Evolutionary conservation across 768 basidiomycete genomes (phyloP).

Genomic region (Tremella fuciformis): DNA sequence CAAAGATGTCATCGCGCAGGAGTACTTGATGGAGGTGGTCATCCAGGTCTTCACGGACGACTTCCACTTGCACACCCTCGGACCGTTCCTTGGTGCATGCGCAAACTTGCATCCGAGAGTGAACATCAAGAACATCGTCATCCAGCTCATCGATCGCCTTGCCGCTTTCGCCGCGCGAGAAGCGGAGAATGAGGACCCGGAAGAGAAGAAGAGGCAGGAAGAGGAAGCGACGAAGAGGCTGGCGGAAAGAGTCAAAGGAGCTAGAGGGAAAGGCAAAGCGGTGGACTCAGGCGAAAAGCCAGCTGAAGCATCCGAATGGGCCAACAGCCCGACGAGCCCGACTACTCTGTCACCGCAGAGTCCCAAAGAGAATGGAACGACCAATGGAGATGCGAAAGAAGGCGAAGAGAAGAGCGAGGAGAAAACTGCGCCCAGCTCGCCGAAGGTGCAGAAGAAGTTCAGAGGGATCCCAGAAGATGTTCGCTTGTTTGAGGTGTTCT

Average conservation of each 20-base stretch:
- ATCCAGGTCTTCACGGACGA: slow-evolving; percentile 99
- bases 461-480: slow-evolving; percentile 93
- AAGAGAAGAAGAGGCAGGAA: slow-evolving; percentile 87
- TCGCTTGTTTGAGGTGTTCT: slow-evolving; percentile 95
- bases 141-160: slow-evolving; percentile 91
- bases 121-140: slow-evolving; percentile 97
- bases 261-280: slow-evolving; percentile 64
- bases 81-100: slow-evolving; percentile 91
- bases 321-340: slow-evolving; percentile 11
- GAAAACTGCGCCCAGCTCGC: not conserved
- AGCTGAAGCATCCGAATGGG: slow-evolving; percentile 41
- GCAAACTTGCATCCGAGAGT: slow-evolving; percentile 96
- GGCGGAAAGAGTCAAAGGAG: slow-evolving; percentile 74
- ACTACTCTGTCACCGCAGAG: not conserved
- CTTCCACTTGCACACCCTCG: slow-evolving; percentile 93
- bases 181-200: slow-evolving; percentile 92
- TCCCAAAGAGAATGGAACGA: slow-evolving; percentile 13
- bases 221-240: slow-evolving; percentile 85
- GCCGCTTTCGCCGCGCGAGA: slow-evolving; percentile 95
- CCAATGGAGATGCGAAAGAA: slow-evolving; percentile 53
- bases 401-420: slow-evolving; percentile 30
- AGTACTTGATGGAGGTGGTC: slow-evolving; percentile 99
- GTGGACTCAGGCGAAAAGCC: slow-evolving; percentile 30
- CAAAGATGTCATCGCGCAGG: slow-evolving; percentile 97
- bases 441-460: slow-evolving; percentile 64